phyloP scores from a whole-genome alignment of 2,329 filamentous ascomycete species.

The Aschersonia sp. region DNA sequence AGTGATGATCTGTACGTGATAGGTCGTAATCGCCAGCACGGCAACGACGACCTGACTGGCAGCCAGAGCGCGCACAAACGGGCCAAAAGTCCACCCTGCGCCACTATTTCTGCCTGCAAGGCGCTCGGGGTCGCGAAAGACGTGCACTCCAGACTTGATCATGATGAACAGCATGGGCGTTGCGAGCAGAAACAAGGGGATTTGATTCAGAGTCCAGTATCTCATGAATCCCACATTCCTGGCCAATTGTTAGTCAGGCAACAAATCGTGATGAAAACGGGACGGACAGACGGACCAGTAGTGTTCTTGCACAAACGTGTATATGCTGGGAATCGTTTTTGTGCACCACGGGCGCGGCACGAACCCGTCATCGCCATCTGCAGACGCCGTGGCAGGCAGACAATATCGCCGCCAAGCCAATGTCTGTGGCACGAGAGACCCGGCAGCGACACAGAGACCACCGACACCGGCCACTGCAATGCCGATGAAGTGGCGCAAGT shows the following conservation, averaged over 20 bases:
- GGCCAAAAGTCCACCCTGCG: constrained; percentile 1
- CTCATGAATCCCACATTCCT: constrained; percentile 80
- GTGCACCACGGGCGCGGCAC: constrained; percentile 58
- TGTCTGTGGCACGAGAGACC: constrained; percentile 58
- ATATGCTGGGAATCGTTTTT: constrained; percentile 67
- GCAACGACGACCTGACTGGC: constrained; percentile 60
- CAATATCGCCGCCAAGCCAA: constrained; percentile 66
- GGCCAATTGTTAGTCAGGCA: not conserved
- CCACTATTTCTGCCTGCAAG: not conserved
- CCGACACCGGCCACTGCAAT: constrained; percentile 47
- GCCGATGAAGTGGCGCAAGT: constrained; percentile 28
- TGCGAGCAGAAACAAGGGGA: constrained; percentile 79
- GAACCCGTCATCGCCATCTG: not conserved
- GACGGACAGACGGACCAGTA: constrained; percentile 58
- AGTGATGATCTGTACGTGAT: constrained; percentile 91
- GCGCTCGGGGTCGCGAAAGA: constrained; percentile 12
- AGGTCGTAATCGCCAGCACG: constrained; percentile 57
- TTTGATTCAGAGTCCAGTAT: constrained; percentile 81
- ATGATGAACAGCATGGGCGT: constrained; percentile 57
- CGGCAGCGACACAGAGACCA: constrained; percentile 52
- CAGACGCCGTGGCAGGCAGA: constrained; percentile 5
- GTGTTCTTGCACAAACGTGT: constrained; percentile 71
- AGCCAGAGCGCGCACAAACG: constrained; percentile 44
- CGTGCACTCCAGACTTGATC: constrained; percentile 39
- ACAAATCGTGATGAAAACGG: not conserved